Conservation (phyloP, 1,139 yeast genomes). For the Debaryomyces sp. region DNA sequence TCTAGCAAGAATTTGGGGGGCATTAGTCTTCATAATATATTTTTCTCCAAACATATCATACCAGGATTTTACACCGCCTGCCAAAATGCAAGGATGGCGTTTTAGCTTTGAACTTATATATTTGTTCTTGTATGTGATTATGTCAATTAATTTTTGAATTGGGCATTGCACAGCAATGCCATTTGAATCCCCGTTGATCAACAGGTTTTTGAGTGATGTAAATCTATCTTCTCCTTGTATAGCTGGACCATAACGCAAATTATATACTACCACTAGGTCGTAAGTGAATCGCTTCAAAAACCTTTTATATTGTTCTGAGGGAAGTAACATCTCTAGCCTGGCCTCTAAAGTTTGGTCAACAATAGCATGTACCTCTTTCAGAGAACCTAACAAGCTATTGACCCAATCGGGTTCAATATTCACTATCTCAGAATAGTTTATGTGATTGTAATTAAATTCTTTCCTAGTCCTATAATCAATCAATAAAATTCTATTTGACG, state of each 20-base stretch:
- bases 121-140: slow-evolving; percentile 47
- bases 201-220: slow-evolving; percentile 24
- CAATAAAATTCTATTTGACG: slow-evolving; percentile 39
- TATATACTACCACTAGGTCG: slow-evolving; percentile 66
- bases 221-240: slow-evolving; percentile 31
- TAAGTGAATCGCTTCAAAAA: slow-evolving; percentile 57
- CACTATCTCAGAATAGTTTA: slow-evolving; percentile 55
- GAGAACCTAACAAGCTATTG: slow-evolving; percentile 18
- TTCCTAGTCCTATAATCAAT: slow-evolving; percentile 68
- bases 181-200: slow-evolving; percentile 19
- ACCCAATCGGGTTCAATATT: slow-evolving; percentile 72
- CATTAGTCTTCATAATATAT: slow-evolving; percentile 24
- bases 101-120: slow-evolving; percentile 39
- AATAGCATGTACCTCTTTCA: slow-evolving; percentile 34
- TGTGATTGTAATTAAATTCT: slow-evolving; percentile 62
- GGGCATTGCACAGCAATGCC: slow-evolving; percentile 43
- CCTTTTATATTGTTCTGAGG: slow-evolving; percentile 51
- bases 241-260: slow-evolving; percentile 37
- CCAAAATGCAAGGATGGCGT: slow-evolving; percentile 36
- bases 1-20: slow-evolving; percentile 17
- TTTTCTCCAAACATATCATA: slow-evolving; percentile 33
- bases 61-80: slow-evolving; percentile 50
- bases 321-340: slow-evolving; percentile 54
- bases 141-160: slow-evolving; percentile 52
- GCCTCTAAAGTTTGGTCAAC: slow-evolving; percentile 65